Conservation (phyloP, 208 protist genomes). For the Trypanosoma vivax region DNA sequence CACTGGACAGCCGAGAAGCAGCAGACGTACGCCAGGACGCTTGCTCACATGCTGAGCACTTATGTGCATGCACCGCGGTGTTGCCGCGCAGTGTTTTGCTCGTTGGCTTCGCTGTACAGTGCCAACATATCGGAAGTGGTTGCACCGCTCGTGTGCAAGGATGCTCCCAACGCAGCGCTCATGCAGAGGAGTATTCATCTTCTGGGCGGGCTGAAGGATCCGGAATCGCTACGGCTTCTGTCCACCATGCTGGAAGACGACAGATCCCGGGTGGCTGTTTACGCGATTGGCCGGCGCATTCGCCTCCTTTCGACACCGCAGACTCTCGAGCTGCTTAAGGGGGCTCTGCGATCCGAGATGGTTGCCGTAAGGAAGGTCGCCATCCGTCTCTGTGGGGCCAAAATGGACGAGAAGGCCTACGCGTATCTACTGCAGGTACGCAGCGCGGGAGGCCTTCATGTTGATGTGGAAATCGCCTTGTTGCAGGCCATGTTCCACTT, state of each 20-base stretch:
- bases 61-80: neutral
- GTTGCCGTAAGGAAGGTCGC: constrained; percentile 13
- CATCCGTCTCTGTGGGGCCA: neutral
- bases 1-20: constrained; percentile 11
- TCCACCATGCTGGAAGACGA: neutral
- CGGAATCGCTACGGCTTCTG: constrained; percentile 5
- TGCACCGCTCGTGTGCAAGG: neutral
- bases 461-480: constrained; percentile 10
- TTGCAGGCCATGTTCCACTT: constrained; percentile 8
- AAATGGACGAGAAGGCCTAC: constrained; percentile 1
- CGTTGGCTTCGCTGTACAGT: constrained; percentile 2
- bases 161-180: neutral
- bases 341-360: constrained; percentile 1
- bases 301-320: neutral
- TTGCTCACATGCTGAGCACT: neutral
- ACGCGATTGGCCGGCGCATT: constrained; percentile 8
- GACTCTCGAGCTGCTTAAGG: constrained; percentile 5
- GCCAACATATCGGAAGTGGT: constrained; percentile 7
- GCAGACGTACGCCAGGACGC: constrained; percentile 14
- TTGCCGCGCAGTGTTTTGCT: neutral
- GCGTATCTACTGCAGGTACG: constrained; percentile 4
- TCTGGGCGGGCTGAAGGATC: constrained; percentile 5
- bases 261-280: constrained; percentile 2
- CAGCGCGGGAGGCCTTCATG: neutral
- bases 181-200: neutral